Evolutionary conservation across 2,329 filamentous ascomycete species (phyloP), one percentile per base, ranked within the genome.

Genomic region (Byssochlamys sp.): DNA sequence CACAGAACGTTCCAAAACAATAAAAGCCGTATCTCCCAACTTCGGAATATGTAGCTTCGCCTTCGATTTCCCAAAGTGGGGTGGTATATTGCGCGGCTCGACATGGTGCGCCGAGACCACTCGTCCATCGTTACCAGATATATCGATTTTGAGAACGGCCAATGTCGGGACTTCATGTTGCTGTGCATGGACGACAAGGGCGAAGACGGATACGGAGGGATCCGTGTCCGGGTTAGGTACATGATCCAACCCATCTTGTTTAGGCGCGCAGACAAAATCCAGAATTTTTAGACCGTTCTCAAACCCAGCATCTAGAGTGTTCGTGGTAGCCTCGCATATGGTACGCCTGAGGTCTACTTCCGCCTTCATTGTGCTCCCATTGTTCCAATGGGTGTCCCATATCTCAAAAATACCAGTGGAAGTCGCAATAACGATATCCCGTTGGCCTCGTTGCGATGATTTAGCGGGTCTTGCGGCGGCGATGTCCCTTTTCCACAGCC

Each of bases 341-440:
- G 81, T 73, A 25, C 85, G 83, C 57, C 85, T 83, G 58, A 85
- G 78, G 69, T 95, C 88, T 25, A 86, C 78, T 60, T 92, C 89
- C 27, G 82, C 81, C 52, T 88, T 82, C 53, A 90, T 80, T 50
- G 88, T 84, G 67, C 91, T 86, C 63, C 91, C 89, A 33, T 91
- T 91, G 60, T 89, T 89, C 71, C 92, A 90, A 67, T 92, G 90
- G 50, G 96, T 81, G 67, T 88, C 89, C 94, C 94, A 99, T 6
- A 87, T 81, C 65, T 95, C 87, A 27, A 99, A 76, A 58, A 86
- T 82, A 28, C 89, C 92, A 65, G 87, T 87, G 56, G 84, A 81
- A 1, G 91, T 94, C 12, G 87, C 84, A 39, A 91, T 85, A 52
- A 96, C 82, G 33, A 96, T 81, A 64, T 91, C 90, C 68, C 91